Base-by-base conservation (phyloP, 2,329 filamentous ascomycete species). In the Tolypocladium sp. region DNA sequence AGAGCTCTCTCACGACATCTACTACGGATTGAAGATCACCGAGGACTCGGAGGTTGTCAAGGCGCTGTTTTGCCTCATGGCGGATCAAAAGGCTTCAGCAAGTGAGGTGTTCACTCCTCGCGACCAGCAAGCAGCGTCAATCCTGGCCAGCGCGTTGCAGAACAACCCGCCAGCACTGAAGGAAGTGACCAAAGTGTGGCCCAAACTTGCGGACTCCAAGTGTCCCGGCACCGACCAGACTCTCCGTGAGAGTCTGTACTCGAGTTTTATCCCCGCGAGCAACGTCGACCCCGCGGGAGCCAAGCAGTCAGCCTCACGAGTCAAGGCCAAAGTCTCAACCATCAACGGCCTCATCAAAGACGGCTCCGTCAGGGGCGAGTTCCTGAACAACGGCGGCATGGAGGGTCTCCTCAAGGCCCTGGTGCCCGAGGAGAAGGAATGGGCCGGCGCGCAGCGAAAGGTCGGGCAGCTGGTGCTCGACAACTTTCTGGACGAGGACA, bases 1-100 rank as follows among this genome's bases (percentile, higher is more conserved):
- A 61, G 85, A 89, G 8, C 73, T 88, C 35, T 81, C 85, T 0
- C 85, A 89, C 69, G 86, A 88, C 70, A 83, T 88, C 62, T 89
- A 87, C 74, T 89, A 88, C 69, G 86, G 86, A 12, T 74, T 85
- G 22, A 82, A 86, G 68, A 79, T 88, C 60, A 77, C 80, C 27
- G 81, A 84, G 67, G 81, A 86, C 63, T 66, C 74, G 3, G 77
- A 79, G 2, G 79, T 80, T 2, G 64, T 86, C 57, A 77, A 77
- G 62, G 71, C 77, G n/a, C 76, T 88, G 2, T 72, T 87, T 60
- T 86, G 84, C 66, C 73, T 86, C 42, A 79, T 85, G 70, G 65
- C 69, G 33, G 61, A 72, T 64, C 52, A 60, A 46, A 59, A 70
- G 64, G 59, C 66, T 60, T 41, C 70, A 59, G 42, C 62, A 2